phyloP scores from a whole-genome alignment of 306 rosid genomes.

The Castanopsis chinensis region DNA sequence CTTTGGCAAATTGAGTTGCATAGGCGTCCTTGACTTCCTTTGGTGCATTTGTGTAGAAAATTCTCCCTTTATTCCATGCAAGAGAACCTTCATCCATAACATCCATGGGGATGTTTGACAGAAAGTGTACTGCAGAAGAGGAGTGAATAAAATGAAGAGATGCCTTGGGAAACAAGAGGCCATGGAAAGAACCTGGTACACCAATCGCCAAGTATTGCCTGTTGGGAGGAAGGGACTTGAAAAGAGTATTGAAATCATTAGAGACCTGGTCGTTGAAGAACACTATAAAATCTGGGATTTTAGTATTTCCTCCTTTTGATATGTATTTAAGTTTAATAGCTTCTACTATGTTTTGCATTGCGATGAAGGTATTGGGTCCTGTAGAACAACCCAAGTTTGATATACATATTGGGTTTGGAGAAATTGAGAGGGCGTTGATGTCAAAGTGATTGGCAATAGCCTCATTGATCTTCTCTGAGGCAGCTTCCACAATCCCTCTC shows the following conservation, averaged over 20 bases:
- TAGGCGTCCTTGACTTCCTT: constrained; percentile 32
- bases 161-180: constrained; percentile 25
- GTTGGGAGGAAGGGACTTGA: constrained; percentile 19
- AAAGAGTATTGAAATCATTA: constrained; percentile 42
- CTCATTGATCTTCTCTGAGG: too few relatives aligned
- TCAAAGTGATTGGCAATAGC: too few relatives aligned
- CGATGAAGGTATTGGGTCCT: constrained; percentile 28
- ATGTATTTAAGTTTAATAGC: too few relatives aligned
- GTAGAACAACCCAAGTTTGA: neutral
- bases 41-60: constrained; percentile 19
- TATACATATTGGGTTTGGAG: too few relatives aligned
- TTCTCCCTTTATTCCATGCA: constrained; percentile 41
- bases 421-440: too few relatives aligned
- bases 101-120: constrained; percentile 26
- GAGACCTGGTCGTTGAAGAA: constrained; percentile 28
- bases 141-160: constrained; percentile 27
- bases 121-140: constrained; percentile 15
- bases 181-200: constrained; percentile 37
- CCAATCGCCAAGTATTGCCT: constrained; percentile 22
- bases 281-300: constrained; percentile 19
- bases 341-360: constrained; percentile 9
- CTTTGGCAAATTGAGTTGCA: constrained; percentile 15
- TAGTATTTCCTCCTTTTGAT: too few relatives aligned
- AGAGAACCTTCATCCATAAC: constrained; percentile 9
- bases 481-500: too few relatives aligned